These are phyloP conservation scores for Athelia psychrophila DNA, from an alignment of 1,284 basidiomycete genomes.

Conservation along the genomic window DNA sequence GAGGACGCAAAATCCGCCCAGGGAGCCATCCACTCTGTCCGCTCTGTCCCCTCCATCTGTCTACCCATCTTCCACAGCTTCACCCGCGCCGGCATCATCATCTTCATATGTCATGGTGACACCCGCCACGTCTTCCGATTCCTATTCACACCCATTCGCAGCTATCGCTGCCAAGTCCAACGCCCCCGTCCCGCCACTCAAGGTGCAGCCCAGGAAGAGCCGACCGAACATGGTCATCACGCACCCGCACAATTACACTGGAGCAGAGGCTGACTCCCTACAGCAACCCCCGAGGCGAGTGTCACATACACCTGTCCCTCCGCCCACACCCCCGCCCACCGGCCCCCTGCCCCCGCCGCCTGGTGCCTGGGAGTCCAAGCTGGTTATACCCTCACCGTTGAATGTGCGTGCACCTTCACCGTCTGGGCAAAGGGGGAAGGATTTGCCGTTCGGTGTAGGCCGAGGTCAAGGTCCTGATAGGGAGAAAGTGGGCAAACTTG, in stretches of 20 bases:
- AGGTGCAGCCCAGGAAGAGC: not conserved
- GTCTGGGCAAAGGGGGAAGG: slow-evolving; percentile 38
- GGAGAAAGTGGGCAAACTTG: not conserved
- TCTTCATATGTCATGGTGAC: no score
- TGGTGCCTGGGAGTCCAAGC: slow-evolving; percentile 4
- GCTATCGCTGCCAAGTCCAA: not conserved
- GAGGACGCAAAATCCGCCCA: not conserved
- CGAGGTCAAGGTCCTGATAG: not conserved
- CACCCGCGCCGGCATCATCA: not conserved
- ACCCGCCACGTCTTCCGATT: not conserved
- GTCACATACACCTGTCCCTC: slow-evolving; percentile 52
- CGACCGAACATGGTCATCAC: not conserved
- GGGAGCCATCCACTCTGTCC: not conserved
- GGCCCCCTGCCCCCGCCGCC: slow-evolving; percentile 42
- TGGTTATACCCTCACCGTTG: not conserved
- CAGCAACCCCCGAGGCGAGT: slow-evolving; percentile 31
- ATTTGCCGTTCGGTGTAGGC: slow-evolving; percentile 44
- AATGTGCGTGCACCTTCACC: slow-evolving; percentile 3
- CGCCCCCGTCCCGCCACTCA: not conserved
- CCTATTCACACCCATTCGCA: not conserved
- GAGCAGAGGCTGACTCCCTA: not conserved
- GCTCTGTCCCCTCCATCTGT: not conserved
- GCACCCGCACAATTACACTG: not conserved
- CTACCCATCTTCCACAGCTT: not conserved
- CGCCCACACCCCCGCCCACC: slow-evolving; percentile 50